A percentile compares a stretch with the other conserved stretches of the same genome.
Conservation (phyloP, 176 grass and related monocot genomes). For the Aegilops tauschii region DNA sequence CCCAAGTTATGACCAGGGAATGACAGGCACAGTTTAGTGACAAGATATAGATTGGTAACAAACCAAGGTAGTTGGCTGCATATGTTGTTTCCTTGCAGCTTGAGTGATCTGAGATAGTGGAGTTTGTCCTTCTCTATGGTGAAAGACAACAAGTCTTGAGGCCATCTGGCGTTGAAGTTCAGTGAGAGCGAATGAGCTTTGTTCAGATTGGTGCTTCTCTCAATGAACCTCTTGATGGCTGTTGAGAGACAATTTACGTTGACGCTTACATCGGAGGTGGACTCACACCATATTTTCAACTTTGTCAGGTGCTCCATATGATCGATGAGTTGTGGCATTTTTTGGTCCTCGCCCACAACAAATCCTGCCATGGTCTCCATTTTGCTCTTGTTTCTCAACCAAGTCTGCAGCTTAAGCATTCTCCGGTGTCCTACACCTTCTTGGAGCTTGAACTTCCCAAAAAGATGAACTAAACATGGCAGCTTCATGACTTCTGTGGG, state of each 20-base stretch:
- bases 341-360: neutral
- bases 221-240: neutral
- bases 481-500: neutral
- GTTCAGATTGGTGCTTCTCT: neutral
- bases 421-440: no score
- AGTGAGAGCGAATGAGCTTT: neutral
- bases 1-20: no score
- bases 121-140: neutral
- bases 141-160: neutral
- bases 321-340: neutral
- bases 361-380: neutral
- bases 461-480: neutral
- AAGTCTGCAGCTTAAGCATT: neutral
- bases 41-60: no score
- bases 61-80: no score
- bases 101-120: neutral
- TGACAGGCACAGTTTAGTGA: no score
- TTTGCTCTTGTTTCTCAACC: neutral
- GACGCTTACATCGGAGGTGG: no score
- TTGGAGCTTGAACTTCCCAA: neutral
- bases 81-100: neutral
- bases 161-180: neutral
- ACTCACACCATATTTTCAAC: neutral
- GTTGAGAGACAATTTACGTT: neutral
- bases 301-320: neutral